Conservation (phyloP, 371 early-diverging fungal species). For the Syncephalastrum contaminatum region DNA sequence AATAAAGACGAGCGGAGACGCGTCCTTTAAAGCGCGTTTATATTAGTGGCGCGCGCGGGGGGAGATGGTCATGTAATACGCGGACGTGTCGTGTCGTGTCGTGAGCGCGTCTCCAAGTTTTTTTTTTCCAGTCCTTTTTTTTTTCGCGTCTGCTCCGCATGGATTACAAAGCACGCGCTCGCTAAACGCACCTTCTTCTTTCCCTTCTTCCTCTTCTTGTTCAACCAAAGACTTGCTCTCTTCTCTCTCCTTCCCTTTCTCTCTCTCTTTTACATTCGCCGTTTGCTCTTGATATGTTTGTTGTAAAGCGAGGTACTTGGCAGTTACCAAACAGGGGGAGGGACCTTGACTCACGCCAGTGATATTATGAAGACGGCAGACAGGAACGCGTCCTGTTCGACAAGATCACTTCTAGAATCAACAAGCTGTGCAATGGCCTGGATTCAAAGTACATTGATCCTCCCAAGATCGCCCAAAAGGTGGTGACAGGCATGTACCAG, state of each 20-base stretch:
- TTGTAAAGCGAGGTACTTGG: slow-evolving; percentile 68
- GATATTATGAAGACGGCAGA: slow-evolving; percentile 68
- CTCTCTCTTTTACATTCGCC: background rate
- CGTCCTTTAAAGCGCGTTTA: too few relatives aligned
- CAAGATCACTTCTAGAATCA: slow-evolving; percentile 87
- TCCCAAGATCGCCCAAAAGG: slow-evolving; percentile 90
- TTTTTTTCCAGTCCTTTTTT: slow-evolving; percentile 4
- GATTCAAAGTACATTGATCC: slow-evolving; percentile 93
- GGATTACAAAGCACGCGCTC: background rate
- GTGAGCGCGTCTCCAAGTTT: too few relatives aligned
- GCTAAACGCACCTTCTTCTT: slow-evolving; percentile 2
- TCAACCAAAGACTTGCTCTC: background rate
- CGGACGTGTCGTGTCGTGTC: too few relatives aligned
- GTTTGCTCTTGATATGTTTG: slow-evolving; percentile 59
- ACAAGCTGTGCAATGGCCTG: slow-evolving; percentile 92
- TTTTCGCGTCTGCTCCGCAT: background rate
- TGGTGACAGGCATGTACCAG: slow-evolving; percentile 86
- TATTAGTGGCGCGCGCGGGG: too few relatives aligned
- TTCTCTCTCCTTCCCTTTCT: background rate
- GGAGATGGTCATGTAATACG: too few relatives aligned
- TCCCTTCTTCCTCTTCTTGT: background rate
- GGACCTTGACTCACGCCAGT: background rate
- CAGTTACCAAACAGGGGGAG: background rate
- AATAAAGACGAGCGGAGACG: too few relatives aligned
- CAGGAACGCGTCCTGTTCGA: slow-evolving; percentile 93